These are phyloP conservation scores for Schizochytrium sp. DNA, from an alignment of 108 stramenopile genomes.

Conservation along the genomic window DNA sequence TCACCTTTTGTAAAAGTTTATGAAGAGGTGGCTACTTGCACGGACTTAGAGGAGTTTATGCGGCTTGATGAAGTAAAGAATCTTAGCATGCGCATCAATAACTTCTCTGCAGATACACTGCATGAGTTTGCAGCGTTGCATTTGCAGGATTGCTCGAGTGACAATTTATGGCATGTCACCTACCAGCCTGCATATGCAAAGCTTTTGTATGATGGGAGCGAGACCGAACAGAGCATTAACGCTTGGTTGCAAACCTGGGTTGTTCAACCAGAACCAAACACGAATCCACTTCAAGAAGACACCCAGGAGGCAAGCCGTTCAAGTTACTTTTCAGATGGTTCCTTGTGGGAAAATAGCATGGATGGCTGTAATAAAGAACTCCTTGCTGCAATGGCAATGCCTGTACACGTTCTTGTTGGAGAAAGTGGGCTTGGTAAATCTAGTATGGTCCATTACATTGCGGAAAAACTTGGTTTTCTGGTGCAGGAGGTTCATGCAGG, in stretches of 20 bases:
- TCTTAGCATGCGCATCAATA: too few species aligned
- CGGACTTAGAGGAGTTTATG: too few species aligned
- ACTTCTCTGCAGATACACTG: background rate
- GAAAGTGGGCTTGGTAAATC: conserved; percentile 14
- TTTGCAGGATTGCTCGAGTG: background rate
- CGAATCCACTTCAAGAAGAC: background rate
- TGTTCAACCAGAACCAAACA: background rate
- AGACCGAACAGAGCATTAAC: background rate
- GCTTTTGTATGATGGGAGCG: background rate
- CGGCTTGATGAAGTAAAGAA: too few species aligned
- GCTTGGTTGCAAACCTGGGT: background rate
- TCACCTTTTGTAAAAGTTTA: too few species aligned
- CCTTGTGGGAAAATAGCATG: background rate
- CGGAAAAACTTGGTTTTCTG: background rate
- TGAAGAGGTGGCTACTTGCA: too few species aligned
- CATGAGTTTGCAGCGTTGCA: background rate
- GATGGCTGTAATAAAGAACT: background rate
- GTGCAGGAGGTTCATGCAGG: conserved; percentile 49
- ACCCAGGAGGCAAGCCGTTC: background rate
- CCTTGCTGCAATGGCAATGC: background rate
- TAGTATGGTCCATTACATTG: background rate
- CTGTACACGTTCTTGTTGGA: background rate
- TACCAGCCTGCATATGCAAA: background rate
- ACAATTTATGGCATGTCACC: background rate
- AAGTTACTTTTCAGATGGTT: background rate